Percentiles rank a stretch among this genome's conserved stretches.
Conservation (phyloP, 1,139 yeast species). For the Geotrichum restrictum region DNA sequence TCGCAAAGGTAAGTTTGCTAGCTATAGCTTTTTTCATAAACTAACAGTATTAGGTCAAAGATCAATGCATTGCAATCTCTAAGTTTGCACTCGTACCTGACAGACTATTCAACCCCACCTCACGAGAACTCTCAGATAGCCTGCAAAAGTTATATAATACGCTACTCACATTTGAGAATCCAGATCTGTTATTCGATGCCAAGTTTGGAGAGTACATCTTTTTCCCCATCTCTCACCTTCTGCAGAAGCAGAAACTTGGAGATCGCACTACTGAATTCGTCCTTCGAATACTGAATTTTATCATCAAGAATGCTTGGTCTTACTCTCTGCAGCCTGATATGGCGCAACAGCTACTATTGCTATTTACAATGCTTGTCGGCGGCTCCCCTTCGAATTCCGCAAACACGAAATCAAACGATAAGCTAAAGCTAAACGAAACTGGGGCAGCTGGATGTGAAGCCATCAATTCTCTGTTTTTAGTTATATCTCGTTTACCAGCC, state of each 20-base stretch:
- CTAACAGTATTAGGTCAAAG: slow-evolving; percentile 18
- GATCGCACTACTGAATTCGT: slow-evolving; percentile 46
- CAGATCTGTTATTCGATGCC: slow-evolving; percentile 34
- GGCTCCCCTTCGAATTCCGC: slow-evolving; percentile 37
- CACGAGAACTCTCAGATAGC: slow-evolving; percentile 35
- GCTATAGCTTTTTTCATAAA: background rate
- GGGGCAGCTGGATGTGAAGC: slow-evolving; percentile 45
- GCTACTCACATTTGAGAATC: slow-evolving; percentile 22
- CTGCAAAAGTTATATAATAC: slow-evolving; percentile 27
- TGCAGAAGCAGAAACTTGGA: slow-evolving; percentile 43
- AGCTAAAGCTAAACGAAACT: slow-evolving; percentile 38
- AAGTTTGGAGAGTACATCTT: slow-evolving; percentile 59
- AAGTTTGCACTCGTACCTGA: slow-evolving; percentile 43
- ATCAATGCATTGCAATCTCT: slow-evolving; percentile 44
- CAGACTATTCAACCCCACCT: slow-evolving; percentile 36
- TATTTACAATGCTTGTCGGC: slow-evolving; percentile 48
- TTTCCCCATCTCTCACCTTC: slow-evolving; percentile 53
- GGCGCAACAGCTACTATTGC: slow-evolving; percentile 50
- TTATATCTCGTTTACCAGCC: slow-evolving; percentile 29
- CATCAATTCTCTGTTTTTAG: slow-evolving; percentile 37
- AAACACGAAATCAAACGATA: slow-evolving; percentile 23
- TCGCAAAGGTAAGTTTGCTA: slow-evolving; percentile 7
- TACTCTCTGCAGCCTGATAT: slow-evolving; percentile 41
- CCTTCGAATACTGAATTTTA: slow-evolving; percentile 42
- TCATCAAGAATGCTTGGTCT: slow-evolving; percentile 50